phyloP scores from a whole-genome alignment of 1,139 yeast genomes.

The Saccharomycopsis crataegensis region DNA sequence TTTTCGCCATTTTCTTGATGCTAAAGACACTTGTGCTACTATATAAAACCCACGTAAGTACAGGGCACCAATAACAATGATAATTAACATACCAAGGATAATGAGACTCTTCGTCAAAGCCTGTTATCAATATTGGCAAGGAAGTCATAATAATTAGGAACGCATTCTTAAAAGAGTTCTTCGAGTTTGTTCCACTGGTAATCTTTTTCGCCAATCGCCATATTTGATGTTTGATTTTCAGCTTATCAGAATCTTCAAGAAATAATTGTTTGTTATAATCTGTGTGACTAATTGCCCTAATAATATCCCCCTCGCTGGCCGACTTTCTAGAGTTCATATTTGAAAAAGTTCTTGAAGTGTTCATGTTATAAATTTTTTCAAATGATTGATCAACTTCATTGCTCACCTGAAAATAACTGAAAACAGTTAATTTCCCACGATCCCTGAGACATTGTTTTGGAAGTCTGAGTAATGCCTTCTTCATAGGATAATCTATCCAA shows the following conservation, averaged over 20 bases:
- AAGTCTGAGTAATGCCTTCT: constrained; percentile 34
- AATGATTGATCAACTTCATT: constrained; percentile 13
- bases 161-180: constrained; percentile 7
- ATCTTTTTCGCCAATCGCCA: constrained; percentile 1
- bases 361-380: constrained; percentile 26
- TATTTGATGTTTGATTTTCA: neutral
- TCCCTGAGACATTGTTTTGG: constrained; percentile 38
- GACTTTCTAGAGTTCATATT: constrained; percentile 17
- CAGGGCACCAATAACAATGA: constrained; percentile 9
- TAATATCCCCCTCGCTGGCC: neutral
- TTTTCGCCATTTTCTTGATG: constrained; percentile 2
- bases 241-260: neutral
- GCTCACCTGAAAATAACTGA: constrained; percentile 35
- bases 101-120: neutral
- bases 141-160: constrained; percentile 2
- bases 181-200: neutral
- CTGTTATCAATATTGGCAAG: neutral
- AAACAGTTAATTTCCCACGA: constrained; percentile 39
- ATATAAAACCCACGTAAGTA: constrained; percentile 4
- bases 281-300: constrained; percentile 7
- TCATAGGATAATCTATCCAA: constrained; percentile 34
- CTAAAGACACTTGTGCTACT: constrained; percentile 9
- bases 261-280: constrained; percentile 7
- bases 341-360: constrained; percentile 29
- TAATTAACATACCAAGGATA: constrained; percentile 1